Conservation (phyloP, 768 basidiomycete species). For the Tulasnella sp. region DNA sequence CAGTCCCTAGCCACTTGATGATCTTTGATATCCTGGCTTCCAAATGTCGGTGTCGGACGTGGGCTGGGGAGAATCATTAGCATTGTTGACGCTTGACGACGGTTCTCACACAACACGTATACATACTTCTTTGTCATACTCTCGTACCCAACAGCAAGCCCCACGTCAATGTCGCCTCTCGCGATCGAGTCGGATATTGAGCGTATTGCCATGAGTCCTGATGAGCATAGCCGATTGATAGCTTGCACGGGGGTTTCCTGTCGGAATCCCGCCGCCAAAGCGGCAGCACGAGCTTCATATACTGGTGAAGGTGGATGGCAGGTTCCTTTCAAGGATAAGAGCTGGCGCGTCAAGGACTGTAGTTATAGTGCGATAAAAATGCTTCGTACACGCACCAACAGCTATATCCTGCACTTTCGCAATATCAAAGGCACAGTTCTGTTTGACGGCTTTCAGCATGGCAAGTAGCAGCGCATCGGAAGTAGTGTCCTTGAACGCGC, state of each 20-base stretch:
- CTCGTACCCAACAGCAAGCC: constrained; percentile 72
- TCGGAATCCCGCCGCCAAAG: constrained; percentile 81
- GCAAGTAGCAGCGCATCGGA: constrained; percentile 80
- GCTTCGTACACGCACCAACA: constrained; percentile 43
- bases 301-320: constrained; percentile 75
- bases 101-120: constrained; percentile 22
- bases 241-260: constrained; percentile 76
- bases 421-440: constrained; percentile 57
- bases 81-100: neutral
- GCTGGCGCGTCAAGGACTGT: constrained; percentile 9
- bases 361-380: constrained; percentile 8
- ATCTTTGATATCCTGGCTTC: constrained; percentile 28
- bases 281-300: constrained; percentile 76
- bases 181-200: constrained; percentile 78
- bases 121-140: constrained; percentile 68
- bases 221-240: constrained; percentile 89
- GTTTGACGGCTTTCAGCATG: constrained; percentile 51
- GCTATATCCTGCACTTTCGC: constrained; percentile 70
- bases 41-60: constrained; percentile 60
- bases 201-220: constrained; percentile 88
- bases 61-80: constrained; percentile 33
- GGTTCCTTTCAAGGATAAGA: constrained; percentile 34
- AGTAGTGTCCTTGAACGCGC: constrained; percentile 77
- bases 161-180: constrained; percentile 71
- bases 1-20: constrained; percentile 61